These are phyloP conservation scores for Saururus chinensis DNA, from an alignment of 164 flowering plant genomes.

Conservation along the genomic window DNA sequence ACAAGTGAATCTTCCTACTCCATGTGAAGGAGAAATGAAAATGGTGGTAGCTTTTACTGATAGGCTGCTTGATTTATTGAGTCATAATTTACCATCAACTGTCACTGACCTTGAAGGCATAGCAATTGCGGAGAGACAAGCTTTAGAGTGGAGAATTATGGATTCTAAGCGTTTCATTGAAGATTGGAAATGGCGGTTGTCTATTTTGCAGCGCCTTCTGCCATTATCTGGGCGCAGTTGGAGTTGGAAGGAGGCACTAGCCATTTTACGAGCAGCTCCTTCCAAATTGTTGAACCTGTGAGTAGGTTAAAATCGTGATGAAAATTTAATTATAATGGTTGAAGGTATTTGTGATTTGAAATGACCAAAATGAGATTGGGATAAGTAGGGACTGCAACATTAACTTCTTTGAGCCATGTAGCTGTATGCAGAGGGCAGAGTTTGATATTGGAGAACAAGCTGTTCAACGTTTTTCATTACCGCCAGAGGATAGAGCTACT, in stretches of 20 bases:
- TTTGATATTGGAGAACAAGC: constrained; percentile 98
- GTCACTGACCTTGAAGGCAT: constrained; percentile 30
- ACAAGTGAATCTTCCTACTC: constrained; percentile 20
- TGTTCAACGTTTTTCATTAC: constrained; percentile 78
- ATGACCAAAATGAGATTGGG: too few relatives aligned
- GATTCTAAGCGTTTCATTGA: constrained; percentile 65
- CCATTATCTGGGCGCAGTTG: constrained; percentile 89
- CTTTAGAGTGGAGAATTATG: constrained; percentile 76
- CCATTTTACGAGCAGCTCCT: constrained; percentile 94
- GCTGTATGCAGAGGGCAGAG: constrained; percentile 96
- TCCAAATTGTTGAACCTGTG: constrained; percentile 90
- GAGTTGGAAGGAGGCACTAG: constrained; percentile 94
- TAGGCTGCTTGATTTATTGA: constrained; percentile 54
- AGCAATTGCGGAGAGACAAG: constrained; percentile 39
- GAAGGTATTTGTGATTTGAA: too few relatives aligned
- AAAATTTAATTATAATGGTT: background rate
- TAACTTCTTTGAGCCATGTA: constrained; percentile 19
- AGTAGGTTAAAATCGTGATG: constrained; percentile 17
- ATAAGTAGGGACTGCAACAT: background rate
- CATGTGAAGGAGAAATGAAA: constrained; percentile 46
- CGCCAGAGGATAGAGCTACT: constrained; percentile 94
- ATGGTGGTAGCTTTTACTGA: constrained; percentile 67
- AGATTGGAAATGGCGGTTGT: constrained; percentile 97
- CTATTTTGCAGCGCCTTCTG: constrained; percentile 78
- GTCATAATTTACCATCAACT: constrained; percentile 42